Evolutionary conservation across 768 basidiomycete genomes (phyloP).

Genomic region (Suillus clintonianus): DNA sequence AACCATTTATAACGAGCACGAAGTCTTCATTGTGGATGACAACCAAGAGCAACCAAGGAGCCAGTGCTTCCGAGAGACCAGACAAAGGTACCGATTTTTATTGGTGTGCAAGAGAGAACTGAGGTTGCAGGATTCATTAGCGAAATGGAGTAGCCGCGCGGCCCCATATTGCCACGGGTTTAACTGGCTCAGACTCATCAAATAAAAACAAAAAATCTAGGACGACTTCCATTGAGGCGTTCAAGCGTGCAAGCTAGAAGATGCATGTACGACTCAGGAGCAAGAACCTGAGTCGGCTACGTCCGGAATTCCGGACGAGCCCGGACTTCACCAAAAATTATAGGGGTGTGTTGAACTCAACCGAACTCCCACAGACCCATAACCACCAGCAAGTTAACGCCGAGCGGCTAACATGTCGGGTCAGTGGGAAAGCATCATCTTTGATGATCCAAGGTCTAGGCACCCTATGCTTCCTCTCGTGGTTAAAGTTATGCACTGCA

Average conservation of each 20-base stretch:
- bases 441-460: slow-evolving; percentile 12
- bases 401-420: slow-evolving; percentile 1
- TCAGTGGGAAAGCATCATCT: slow-evolving; percentile 17
- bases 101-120: too few relatives aligned
- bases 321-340: neutral
- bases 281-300: neutral
- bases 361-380: neutral
- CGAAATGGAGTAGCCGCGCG: too few relatives aligned
- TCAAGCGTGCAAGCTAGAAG: too few relatives aligned
- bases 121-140: too few relatives aligned
- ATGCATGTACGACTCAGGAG: too few relatives aligned
- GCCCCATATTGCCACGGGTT: too few relatives aligned
- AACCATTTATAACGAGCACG: neutral
- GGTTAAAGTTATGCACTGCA: neutral
- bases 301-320: neutral
- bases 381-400: neutral
- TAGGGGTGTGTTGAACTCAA: neutral
- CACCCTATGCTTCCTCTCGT: slow-evolving; percentile 4
- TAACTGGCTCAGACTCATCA: neutral
- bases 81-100: neutral
- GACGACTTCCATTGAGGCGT: neutral
- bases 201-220: neutral
- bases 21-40: neutral
- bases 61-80: neutral
- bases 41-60: neutral